Percentiles rank a stretch among this genome's conserved stretches.
phyloP scores from a whole-genome alignment of 2,329 filamentous ascomycete genomes.

The Phaeosphaeria sp. region DNA sequence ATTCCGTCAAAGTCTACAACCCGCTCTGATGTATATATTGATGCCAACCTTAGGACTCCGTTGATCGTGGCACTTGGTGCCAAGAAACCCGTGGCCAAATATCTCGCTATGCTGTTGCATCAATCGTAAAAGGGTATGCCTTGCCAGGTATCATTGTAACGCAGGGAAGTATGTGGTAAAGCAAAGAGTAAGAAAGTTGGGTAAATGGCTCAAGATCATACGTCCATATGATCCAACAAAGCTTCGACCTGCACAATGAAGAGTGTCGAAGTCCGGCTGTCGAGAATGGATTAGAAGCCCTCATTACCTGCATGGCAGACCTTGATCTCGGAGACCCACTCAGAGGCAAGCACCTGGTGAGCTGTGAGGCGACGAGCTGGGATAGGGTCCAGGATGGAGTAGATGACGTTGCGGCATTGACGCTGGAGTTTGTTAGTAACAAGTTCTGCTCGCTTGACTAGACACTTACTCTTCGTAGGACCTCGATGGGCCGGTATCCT shows the following conservation, averaged over 20 bases:
- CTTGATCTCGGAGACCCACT: slow-evolving; percentile 98
- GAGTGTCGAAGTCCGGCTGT: slow-evolving; percentile 9
- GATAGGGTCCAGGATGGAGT: slow-evolving; percentile 96
- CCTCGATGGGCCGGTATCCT: slow-evolving; percentile 96
- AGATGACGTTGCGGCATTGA: slow-evolving; percentile 97
- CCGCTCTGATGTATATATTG: slow-evolving; percentile 23
- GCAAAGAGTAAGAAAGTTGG: slow-evolving; percentile 25
- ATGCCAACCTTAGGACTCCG: slow-evolving; percentile 28
- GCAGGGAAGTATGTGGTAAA: slow-evolving; percentile 32
- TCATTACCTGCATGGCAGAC: slow-evolving; percentile 96
- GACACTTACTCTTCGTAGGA: slow-evolving; percentile 82
- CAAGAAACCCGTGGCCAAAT: slow-evolving; percentile 27
- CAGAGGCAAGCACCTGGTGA: slow-evolving; percentile 94
- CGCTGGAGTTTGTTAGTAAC: slow-evolving; percentile 64
- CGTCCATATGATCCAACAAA: slow-evolving; percentile 8
- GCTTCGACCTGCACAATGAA: slow-evolving; percentile 19
- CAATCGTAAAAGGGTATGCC: slow-evolving; percentile 47
- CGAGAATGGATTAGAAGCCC: slow-evolving; percentile 69
- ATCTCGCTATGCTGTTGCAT: slow-evolving; percentile 44
- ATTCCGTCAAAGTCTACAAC: slow-evolving; percentile 28
- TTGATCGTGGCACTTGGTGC: slow-evolving; percentile 11
- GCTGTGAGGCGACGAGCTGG: slow-evolving; percentile 91
- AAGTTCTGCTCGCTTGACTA: background rate
- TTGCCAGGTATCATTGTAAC: slow-evolving; percentile 41
- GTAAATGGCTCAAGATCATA: slow-evolving; percentile 29